Evolutionary conservation across 441 rosid species (phyloP).

Genomic region (Euphorbia celastroides): DNA sequence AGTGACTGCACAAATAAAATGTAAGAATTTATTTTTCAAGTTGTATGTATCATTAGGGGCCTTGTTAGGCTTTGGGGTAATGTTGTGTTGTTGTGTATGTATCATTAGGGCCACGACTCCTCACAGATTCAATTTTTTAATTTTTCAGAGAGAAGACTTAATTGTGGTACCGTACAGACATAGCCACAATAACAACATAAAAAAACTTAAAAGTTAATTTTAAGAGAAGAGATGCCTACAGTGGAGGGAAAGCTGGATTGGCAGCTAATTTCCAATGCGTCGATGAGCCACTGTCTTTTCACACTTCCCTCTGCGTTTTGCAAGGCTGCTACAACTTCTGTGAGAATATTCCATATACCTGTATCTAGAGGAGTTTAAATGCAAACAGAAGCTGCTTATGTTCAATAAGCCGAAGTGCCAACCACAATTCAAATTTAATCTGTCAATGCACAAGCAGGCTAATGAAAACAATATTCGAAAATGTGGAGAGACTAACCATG

Average conservation of each 20-base stretch:
- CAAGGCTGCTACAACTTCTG: slow-evolving; percentile 70
- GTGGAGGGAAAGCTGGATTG: slow-evolving; percentile 71
- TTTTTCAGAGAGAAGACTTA: background rate
- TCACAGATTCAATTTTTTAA: background rate
- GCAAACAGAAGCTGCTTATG: slow-evolving; percentile 12
- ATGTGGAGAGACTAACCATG: slow-evolving; percentile 44
- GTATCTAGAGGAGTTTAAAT: slow-evolving; percentile 20
- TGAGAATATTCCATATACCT: slow-evolving; percentile 69
- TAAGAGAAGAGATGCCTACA: slow-evolving; percentile 35
- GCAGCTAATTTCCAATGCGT: slow-evolving; percentile 85
- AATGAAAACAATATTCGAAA: background rate
- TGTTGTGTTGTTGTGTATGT: too few relatives aligned
- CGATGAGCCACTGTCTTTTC: slow-evolving; percentile 84
- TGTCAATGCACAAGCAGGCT: background rate
- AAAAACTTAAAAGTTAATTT: background rate
- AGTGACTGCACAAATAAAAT: slow-evolving; percentile 47
- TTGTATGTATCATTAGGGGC: too few relatives aligned
- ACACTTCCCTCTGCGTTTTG: slow-evolving; percentile 59
- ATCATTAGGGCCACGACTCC: background rate
- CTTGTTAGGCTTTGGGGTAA: too few relatives aligned
- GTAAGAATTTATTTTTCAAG: background rate
- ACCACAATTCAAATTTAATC: slow-evolving; percentile 2
- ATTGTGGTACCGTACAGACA: background rate
- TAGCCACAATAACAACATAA: background rate
- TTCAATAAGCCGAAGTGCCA: background rate